Evolutionary conservation across 1,284 basidiomycete genomes (phyloP), one percentile per base, ranked within the genome.

Genomic region (Ustilago hordei): DNA sequence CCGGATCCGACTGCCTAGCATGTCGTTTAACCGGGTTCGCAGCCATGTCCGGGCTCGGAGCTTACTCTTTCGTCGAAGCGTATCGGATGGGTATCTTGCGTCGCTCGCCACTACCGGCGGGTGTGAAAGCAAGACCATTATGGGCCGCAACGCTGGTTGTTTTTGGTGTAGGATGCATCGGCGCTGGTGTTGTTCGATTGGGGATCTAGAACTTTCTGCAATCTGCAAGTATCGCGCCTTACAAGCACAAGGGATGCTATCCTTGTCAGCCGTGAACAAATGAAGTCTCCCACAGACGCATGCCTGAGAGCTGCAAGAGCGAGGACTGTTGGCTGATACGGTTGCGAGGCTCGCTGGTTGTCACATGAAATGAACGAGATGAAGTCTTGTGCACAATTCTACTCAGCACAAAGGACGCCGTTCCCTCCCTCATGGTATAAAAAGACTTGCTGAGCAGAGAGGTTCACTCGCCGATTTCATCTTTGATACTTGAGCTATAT

Each of bases 11-110:
- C 64, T 84, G 83, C 64, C 38, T 80, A 31, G 58, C 82, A 13
- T 85, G 83, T 58, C 72, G 78, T 7, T 47, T 84, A 12, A 85
- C 83, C 2, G 84, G 84, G n/a, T 79, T 81, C 47, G 74, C 75
- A 8, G 79, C 84, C 17, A 72, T 84, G 55, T 55, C 75, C 1
- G 77, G 70, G 23, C 69, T 83, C 3, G 81, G 82, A 17, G 71
- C 63, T 32, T 83, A 78, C 31, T 75, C 80, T 19, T 69, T 84
- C n/a, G 59, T 65, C 50, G 84, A 85, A 57, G 84, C 84, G 4
- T 72, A 75, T 41, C 74, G 76, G 32, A 55, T 83, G 38, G 78
- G 83, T 23, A 63, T 59, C 8, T 82, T 82, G 28, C 63, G 60
- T 8, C 70, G 75, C 11, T 63, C 67, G 11, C 67, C 75, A 1